Percentiles rank a stretch among this genome's conserved stretches.
phyloP scores from a whole-genome alignment of 345 rosid genomes.

The Carallia pectinifolia region DNA sequence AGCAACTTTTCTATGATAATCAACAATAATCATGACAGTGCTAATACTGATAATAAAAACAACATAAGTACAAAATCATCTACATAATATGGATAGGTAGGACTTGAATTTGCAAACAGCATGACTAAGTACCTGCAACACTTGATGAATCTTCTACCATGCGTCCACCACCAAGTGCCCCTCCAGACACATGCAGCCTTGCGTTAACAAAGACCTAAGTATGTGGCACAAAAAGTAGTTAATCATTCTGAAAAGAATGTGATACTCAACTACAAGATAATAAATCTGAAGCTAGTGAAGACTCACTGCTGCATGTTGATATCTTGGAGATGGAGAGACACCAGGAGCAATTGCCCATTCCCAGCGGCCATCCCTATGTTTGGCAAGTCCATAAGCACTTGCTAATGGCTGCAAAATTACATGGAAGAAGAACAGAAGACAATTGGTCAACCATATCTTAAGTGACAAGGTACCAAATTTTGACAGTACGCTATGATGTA shows the following conservation, averaged over 20 bases:
- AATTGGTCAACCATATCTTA: slow-evolving; percentile 18
- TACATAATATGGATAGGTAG: no score
- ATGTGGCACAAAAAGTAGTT: slow-evolving; percentile 17
- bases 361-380: slow-evolving; percentile 99
- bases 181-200: slow-evolving; percentile 98
- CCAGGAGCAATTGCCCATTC: slow-evolving; percentile 99
- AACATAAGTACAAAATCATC: no score
- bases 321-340: slow-evolving; percentile 97
- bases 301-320: slow-evolving; percentile 98
- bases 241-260: neutral
- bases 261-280: slow-evolving; percentile 9
- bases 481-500: neutral
- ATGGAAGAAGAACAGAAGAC: slow-evolving; percentile 2
- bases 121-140: slow-evolving; percentile 69
- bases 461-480: slow-evolving; percentile 2
- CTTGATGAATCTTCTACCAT: slow-evolving; percentile 99
- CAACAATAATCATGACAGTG: no score
- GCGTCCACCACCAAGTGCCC: slow-evolving; percentile 99
- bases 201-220: slow-evolving; percentile 96
- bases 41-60: no score
- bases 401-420: slow-evolving; percentile 73
- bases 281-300: slow-evolving; percentile 18
- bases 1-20: no score
- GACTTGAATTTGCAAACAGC: neutral
- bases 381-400: slow-evolving; percentile 98